Percentiles rank a stretch among this genome's conserved stretches.
Conservation (phyloP, 371 early-diverging fungal genomes). For the Lichtheimia corymbifera region DNA sequence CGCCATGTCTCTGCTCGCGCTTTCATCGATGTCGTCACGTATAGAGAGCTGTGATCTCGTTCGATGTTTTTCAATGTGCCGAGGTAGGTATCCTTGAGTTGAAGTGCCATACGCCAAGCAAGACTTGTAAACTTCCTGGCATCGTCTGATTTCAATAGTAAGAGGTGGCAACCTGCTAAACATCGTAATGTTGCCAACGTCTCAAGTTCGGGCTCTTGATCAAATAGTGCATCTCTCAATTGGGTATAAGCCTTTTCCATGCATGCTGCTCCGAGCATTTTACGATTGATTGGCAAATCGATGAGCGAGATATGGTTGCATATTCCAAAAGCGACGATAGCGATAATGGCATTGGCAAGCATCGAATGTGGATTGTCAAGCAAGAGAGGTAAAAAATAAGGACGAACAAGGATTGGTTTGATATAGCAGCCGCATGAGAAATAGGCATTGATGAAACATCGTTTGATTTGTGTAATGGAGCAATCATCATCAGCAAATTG, state of each 20-base stretch:
- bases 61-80: constrained; percentile 7
- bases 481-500: background rate
- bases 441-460: constrained; percentile 21
- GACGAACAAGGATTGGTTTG: constrained; percentile 24
- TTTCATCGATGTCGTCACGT: background rate
- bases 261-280: constrained; percentile 21
- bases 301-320: constrained; percentile 2
- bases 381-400: constrained; percentile 26
- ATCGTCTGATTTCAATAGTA: constrained; percentile 23
- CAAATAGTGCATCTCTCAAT: constrained; percentile 32
- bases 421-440: constrained; percentile 26
- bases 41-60: constrained; percentile 1
- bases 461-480: background rate
- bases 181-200: constrained; percentile 23
- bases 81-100: constrained; percentile 25
- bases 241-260: constrained; percentile 23
- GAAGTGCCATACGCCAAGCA: constrained; percentile 41
- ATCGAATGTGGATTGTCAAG: constrained; percentile 24
- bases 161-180: constrained; percentile 22
- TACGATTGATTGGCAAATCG: constrained; percentile 11
- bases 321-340: constrained; percentile 10
- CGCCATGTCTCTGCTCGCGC: constrained; percentile 38
- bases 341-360: constrained; percentile 30
- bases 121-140: constrained; percentile 30
- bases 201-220: constrained; percentile 15